phyloP scores from a whole-genome alignment of 768 basidiomycete species.

The Rhodotorula toruloides region DNA sequence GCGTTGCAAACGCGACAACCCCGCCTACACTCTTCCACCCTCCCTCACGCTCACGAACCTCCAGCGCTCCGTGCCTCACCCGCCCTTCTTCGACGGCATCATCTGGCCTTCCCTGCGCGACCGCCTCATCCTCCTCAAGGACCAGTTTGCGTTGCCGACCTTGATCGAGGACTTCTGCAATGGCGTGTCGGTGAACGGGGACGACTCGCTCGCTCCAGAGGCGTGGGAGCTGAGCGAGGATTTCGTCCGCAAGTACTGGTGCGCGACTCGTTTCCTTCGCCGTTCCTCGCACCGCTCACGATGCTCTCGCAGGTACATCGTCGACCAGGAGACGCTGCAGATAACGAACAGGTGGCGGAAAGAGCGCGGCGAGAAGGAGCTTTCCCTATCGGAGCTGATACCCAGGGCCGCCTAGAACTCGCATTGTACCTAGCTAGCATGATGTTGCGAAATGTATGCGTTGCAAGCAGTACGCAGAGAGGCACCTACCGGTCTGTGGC shows the following conservation, averaged over 20 bases:
- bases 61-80: constrained; percentile 80
- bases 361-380: constrained; percentile 75
- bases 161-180: constrained; percentile 68
- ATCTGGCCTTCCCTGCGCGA: constrained; percentile 85
- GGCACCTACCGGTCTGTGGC: too few relatives aligned
- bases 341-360: constrained; percentile 82
- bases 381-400: too few relatives aligned
- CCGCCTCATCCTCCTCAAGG: constrained; percentile 79
- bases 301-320: constrained; percentile 60
- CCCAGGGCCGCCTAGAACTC: too few relatives aligned
- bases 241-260: constrained; percentile 81
- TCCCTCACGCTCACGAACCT: constrained; percentile 82
- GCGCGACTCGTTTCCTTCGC: constrained; percentile 37
- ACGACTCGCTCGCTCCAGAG: constrained; percentile 79
- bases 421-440: too few relatives aligned
- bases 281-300: background rate
- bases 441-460: too few relatives aligned
- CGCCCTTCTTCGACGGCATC: constrained; percentile 53
- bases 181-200: constrained; percentile 72
- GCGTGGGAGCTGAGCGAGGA: constrained; percentile 85
- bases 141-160: constrained; percentile 73
- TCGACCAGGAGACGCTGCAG: constrained; percentile 64
- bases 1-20: constrained; percentile 64
- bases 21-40: constrained; percentile 77
- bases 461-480: too few relatives aligned